Conservation (phyloP, 2,329 filamentous ascomycete genomes). For the Trichophyton simii region DNA sequence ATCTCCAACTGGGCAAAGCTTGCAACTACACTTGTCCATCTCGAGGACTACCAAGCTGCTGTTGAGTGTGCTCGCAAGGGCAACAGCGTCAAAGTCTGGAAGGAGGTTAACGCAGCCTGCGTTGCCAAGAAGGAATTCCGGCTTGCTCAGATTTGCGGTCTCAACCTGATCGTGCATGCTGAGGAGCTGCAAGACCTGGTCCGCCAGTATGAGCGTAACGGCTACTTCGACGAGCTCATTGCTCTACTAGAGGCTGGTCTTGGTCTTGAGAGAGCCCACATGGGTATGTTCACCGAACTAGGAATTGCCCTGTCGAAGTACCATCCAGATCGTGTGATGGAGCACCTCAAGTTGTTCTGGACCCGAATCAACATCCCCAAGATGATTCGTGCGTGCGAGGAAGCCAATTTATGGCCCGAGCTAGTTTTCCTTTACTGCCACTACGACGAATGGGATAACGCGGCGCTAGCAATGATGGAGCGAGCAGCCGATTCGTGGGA, state of each 20-base stretch:
- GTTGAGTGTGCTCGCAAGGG: constrained; percentile 97
- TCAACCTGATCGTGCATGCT: constrained; percentile 94
- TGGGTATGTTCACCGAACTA: constrained; percentile 93
- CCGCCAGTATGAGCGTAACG: constrained; percentile 90
- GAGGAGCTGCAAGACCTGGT: constrained; percentile 88
- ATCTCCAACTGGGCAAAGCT: constrained; percentile 99
- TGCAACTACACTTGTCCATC: constrained; percentile 91
- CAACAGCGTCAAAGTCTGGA: constrained; percentile 99
- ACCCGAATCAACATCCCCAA: constrained; percentile 94
- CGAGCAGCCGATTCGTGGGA: constrained; percentile 96
- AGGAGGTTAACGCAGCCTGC: constrained; percentile 92
- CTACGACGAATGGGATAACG: constrained; percentile 97
- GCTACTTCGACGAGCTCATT: constrained; percentile 98
- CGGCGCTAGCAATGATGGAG: constrained; percentile 94
- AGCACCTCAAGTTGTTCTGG: constrained; percentile 98
- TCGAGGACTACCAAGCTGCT: constrained; percentile 91
- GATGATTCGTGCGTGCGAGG: constrained; percentile 85
- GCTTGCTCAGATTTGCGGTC: constrained; percentile 93
- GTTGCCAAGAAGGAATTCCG: constrained; percentile 98
- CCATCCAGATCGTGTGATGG: constrained; percentile 91
- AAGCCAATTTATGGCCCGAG: constrained; percentile 93
- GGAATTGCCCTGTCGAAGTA: constrained; percentile 90
- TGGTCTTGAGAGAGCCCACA: constrained; percentile 80
- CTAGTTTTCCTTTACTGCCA: constrained; percentile 96
- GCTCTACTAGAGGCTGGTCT: constrained; percentile 86